Conservation (phyloP, 352 stramenopile genomes). For the Vaucheria bursata region DNA sequence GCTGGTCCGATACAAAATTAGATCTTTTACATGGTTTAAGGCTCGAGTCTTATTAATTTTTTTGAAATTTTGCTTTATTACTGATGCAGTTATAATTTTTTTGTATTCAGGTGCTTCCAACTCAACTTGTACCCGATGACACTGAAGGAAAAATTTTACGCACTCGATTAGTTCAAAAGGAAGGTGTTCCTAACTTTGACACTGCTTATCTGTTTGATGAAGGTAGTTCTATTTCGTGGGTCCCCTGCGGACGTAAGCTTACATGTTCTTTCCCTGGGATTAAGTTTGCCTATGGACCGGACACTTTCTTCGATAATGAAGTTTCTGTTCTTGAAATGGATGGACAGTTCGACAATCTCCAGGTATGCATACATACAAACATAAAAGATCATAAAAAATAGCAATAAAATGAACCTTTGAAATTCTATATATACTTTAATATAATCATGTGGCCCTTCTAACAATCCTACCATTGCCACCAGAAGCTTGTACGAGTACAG, state of each 20-base stretch:
- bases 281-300: conserved; percentile 66
- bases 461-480: too few relatives aligned
- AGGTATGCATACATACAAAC: conserved; percentile 29
- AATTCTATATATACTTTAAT: too few relatives aligned
- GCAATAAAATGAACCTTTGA: too few relatives aligned
- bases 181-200: conserved; percentile 61
- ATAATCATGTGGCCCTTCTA: too few relatives aligned
- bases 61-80: too few relatives aligned
- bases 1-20: too few relatives aligned
- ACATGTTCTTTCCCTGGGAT: conserved; percentile 63
- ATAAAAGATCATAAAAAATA: too few relatives aligned
- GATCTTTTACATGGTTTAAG: too few relatives aligned
- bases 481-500: too few relatives aligned
- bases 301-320: conserved; percentile 62
- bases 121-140: conserved; percentile 62
- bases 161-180: conserved; percentile 68
- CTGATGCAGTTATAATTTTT: too few relatives aligned
- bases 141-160: conserved; percentile 65
- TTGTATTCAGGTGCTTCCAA: conserved; percentile 61
- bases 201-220: conserved; percentile 70
- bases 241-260: conserved; percentile 59
- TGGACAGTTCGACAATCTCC: conserved; percentile 69
- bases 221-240: conserved; percentile 64
- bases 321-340: conserved; percentile 68
- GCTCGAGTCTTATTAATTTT: too few relatives aligned